These are phyloP conservation scores for Backusella mclennaniae DNA, from an alignment of 192 early-diverging fungal species.

Conservation along the genomic window DNA sequence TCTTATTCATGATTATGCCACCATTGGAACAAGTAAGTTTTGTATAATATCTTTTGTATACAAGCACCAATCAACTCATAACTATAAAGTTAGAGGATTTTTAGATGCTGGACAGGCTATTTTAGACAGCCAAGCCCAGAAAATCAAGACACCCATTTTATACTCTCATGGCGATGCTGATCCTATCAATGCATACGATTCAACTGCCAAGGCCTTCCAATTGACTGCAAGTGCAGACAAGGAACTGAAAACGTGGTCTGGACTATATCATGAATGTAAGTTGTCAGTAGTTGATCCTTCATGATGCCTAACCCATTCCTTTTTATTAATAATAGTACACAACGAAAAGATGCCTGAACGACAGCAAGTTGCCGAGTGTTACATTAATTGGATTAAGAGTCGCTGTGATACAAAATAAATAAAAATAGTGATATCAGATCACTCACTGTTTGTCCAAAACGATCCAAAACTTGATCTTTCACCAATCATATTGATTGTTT, in stretches of 20 bases:
- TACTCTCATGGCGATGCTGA: conserved; percentile 54
- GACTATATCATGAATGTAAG: conserved; percentile 42
- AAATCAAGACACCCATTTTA: conserved; percentile 48
- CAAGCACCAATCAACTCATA: background rate
- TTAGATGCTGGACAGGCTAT: conserved; percentile 43
- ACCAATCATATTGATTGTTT: background rate
- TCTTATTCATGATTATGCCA: conserved; percentile 48
- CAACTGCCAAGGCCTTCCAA: conserved; percentile 38
- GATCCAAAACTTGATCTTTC: background rate
- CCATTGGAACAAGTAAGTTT: conserved; percentile 38
- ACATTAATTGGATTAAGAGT: background rate
- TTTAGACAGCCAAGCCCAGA: conserved; percentile 27
- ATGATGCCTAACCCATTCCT: background rate
- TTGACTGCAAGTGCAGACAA: conserved; percentile 43
- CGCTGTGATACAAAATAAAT: background rate
- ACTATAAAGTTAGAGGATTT: conserved; percentile 27
- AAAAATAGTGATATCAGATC: background rate
- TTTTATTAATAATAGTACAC: background rate
- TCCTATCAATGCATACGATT: conserved; percentile 36
- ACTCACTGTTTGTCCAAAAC: background rate
- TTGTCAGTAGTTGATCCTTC: background rate
- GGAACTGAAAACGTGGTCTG: conserved; percentile 27
- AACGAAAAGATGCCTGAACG: background rate
- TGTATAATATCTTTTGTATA: no score
- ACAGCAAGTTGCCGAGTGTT: background rate